These are phyloP conservation scores for Capronia americana DNA, from an alignment of 2,329 filamentous ascomycete genomes.

Conservation along the genomic window DNA sequence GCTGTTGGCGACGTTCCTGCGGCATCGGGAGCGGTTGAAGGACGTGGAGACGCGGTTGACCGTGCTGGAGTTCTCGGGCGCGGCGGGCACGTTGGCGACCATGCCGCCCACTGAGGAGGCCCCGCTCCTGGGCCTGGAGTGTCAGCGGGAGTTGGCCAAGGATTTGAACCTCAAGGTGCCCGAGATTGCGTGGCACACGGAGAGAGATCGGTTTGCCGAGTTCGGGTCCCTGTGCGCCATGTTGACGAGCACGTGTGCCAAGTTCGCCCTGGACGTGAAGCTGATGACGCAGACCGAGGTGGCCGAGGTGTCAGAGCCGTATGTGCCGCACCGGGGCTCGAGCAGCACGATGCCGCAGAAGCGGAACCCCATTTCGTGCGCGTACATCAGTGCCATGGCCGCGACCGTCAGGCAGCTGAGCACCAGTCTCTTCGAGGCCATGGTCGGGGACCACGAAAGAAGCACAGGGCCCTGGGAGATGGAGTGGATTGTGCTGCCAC, in stretches of 20 bases:
- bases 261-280: slow-evolving; percentile 64
- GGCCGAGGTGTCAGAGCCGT: slow-evolving; percentile 62
- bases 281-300: slow-evolving; percentile 65
- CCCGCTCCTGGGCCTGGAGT: slow-evolving; percentile 33
- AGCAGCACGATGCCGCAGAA: slow-evolving; percentile 66
- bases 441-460: slow-evolving; percentile 65
- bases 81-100: slow-evolving; percentile 38
- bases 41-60: slow-evolving; percentile 33
- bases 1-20: slow-evolving; percentile 36
- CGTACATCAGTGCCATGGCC: slow-evolving; percentile 62
- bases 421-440: slow-evolving; percentile 60
- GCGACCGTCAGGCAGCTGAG: slow-evolving; percentile 62
- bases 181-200: slow-evolving; percentile 39
- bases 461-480: slow-evolving; percentile 66
- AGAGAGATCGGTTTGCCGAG: slow-evolving; percentile 38
- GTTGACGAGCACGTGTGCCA: slow-evolving; percentile 43
- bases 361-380: slow-evolving; percentile 64
- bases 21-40: slow-evolving; percentile 35
- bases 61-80: slow-evolving; percentile 39
- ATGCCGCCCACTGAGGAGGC: slow-evolving; percentile 29
- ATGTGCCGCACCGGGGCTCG: slow-evolving; percentile 60
- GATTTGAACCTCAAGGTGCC: slow-evolving; percentile 36
- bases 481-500: slow-evolving; percentile 64
- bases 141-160: slow-evolving; percentile 36
- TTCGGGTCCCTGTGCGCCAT: slow-evolving; percentile 37